Evolutionary conservation across 139 green algal genomes (phyloP), one percentile per base, ranked within the genome.

Genomic region (Tetradesmus lagerheimii): DNA sequence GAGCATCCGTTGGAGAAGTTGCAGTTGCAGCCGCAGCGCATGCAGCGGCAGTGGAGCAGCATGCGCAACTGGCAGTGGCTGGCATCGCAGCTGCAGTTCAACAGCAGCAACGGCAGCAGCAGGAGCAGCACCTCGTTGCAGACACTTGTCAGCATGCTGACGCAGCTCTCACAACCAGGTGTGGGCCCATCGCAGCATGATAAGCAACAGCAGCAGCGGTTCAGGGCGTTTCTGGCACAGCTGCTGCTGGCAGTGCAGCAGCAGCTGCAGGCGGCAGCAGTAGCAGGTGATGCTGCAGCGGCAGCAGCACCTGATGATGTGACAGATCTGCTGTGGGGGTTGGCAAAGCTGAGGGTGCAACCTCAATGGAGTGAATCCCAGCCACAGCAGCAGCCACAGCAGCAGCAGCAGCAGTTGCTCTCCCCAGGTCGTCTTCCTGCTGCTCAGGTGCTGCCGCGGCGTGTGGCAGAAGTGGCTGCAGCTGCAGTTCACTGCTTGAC

Each of bases 31-130:
- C 77, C 25, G 35, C 77, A 83, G 41, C 25, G 35, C 25, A 67
- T 37, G 67, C n/a, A 38, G 67, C n/a, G 67, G 67, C n/a, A 78
- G 67, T 86, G 80, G 80, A 74, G 45, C 23, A 1, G n/a, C 16
- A 86, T 43, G 45, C 43, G 80, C 12, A 74, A 74, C 80, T 86
- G 80, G 80, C 80, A 86, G 34, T 74, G 80, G 80, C 80, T 86
- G 45, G 43, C 80, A 14, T 43, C 45, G 1, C 80, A 86, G n/a
- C 47, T 71, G 43, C 80, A 74, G 3, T 86, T 47, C 80, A 41
- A 12, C 45, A 86, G 80, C n/a, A 41, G 80, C 43, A 86, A 15
- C 78, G 39, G 39, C 79, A 64, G 79, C 41, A 66, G 80, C 80
- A 41, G 25, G 12, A 86, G 80, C n/a, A 11, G 47, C 29, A 75